Percentiles rank a stretch among this genome's conserved stretches.
Conservation (phyloP, 2,329 filamentous ascomycete genomes). For the Xenosphaeropsis pyriputrescens region DNA sequence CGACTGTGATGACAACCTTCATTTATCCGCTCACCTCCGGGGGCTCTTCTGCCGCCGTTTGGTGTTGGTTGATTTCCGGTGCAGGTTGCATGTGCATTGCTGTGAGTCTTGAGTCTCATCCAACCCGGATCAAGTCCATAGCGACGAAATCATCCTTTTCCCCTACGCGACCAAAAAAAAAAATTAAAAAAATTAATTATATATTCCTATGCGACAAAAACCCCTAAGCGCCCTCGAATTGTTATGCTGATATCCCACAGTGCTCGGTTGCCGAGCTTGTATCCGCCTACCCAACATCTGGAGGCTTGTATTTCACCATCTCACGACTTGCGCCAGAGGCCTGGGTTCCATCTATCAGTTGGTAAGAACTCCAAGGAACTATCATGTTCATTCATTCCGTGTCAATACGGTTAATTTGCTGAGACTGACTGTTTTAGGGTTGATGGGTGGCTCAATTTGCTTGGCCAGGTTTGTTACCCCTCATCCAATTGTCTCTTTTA, state of each 20-base stretch:
- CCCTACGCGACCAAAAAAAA: no score
- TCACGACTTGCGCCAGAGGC: slow-evolving; percentile 32
- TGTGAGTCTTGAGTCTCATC: slow-evolving; percentile 8
- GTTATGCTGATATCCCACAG: slow-evolving; percentile 5
- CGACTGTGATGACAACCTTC: slow-evolving; percentile 39
- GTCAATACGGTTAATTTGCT: neutral
- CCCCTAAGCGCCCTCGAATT: neutral
- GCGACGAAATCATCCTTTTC: no score
- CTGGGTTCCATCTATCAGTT: slow-evolving; percentile 33
- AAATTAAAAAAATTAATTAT: no score
- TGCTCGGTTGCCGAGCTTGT: slow-evolving; percentile 39
- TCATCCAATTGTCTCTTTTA: neutral
- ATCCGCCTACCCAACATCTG: slow-evolving; percentile 41
- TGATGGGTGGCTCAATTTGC: slow-evolving; percentile 32
- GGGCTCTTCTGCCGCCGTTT: slow-evolving; percentile 36
- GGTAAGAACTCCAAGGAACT: slow-evolving; percentile 13
- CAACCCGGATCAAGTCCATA: neutral
- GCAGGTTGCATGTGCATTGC: slow-evolving; percentile 39
- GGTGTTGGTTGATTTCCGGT: slow-evolving; percentile 43
- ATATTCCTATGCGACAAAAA: neutral
- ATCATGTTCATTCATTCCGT: slow-evolving; percentile 1
- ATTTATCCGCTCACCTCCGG: slow-evolving; percentile 35
- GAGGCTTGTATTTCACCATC: slow-evolving; percentile 37
- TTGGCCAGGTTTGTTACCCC: slow-evolving; percentile 32
- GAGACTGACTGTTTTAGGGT: slow-evolving; percentile 2